phyloP scores from a whole-genome alignment of 2,329 filamentous ascomycete species.

The Fusarium compactum region DNA sequence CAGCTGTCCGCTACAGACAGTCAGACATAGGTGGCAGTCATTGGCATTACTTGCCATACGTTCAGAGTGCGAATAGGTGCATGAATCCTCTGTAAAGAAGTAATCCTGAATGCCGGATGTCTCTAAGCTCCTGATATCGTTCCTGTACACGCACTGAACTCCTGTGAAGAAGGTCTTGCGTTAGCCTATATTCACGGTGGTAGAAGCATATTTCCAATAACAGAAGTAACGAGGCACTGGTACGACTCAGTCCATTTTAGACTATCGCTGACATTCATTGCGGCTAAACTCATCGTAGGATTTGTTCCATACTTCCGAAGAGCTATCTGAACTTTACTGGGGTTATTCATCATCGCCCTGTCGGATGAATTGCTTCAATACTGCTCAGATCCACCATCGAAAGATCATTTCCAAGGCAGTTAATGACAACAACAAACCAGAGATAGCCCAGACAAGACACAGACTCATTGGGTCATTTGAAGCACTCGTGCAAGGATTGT shows the following conservation, averaged over 20 bases:
- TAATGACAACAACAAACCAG: too few relatives aligned
- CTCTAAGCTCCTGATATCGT: too few relatives aligned
- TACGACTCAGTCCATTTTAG: accelerated
- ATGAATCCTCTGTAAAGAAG: too few relatives aligned
- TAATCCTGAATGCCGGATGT: too few relatives aligned
- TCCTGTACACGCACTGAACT: too few relatives aligned
- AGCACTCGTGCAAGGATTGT: too few relatives aligned
- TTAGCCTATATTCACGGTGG: background rate
- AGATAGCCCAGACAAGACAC: too few relatives aligned
- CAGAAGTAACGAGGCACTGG: background rate
- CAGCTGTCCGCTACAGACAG: background rate
- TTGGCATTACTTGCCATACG: too few relatives aligned
- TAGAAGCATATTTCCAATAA: accelerated
- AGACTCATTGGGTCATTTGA: too few relatives aligned
- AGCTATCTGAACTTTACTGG: background rate
- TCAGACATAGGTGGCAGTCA: background rate
- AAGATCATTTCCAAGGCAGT: accelerated
- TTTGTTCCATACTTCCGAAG: background rate
- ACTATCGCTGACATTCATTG: background rate
- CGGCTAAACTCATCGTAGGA: background rate
- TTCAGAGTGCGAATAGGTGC: too few relatives aligned
- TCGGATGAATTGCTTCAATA: background rate
- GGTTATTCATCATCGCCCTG: accelerated
- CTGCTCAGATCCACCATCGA: background rate
- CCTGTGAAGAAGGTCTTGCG: too few relatives aligned